These are phyloP conservation scores for Phytophthora nicotianae DNA, from an alignment of 352 stramenopile species.

Conservation along the genomic window DNA sequence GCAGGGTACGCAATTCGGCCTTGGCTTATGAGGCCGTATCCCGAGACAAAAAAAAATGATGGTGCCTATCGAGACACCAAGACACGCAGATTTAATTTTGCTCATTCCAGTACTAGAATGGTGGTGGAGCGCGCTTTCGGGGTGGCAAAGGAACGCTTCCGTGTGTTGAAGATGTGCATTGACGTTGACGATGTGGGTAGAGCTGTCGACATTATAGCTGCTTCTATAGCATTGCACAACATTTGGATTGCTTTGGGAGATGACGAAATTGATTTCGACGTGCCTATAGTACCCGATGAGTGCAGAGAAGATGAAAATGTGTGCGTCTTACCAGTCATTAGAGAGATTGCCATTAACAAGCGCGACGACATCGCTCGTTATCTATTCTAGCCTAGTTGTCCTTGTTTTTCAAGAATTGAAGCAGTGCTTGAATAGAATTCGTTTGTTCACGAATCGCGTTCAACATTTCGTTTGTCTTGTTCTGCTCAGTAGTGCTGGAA, in stretches of 20 bases:
- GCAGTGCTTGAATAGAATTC: slow-evolving; percentile 1
- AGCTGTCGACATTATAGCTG: slow-evolving; percentile 2
- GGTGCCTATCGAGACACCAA: slow-evolving; percentile 2
- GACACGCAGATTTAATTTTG: slow-evolving; percentile 2
- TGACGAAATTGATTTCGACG: slow-evolving; percentile 1
- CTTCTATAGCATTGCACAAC: neutral
- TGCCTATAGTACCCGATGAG: neutral
- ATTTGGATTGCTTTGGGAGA: slow-evolving; percentile 1
- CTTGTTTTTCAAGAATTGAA: slow-evolving; percentile 5
- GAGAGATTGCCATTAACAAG: slow-evolving; percentile 9
- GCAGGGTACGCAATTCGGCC: no score
- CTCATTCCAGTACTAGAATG: slow-evolving; percentile 7
- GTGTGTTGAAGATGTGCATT: slow-evolving; percentile 2
- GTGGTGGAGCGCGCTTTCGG: slow-evolving; percentile 1
- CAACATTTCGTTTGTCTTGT: neutral
- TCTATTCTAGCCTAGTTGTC: slow-evolving; percentile 2
- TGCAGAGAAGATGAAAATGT: no score
- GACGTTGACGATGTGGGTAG: slow-evolving; percentile 1
- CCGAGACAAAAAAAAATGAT: slow-evolving; percentile 5
- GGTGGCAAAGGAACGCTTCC: slow-evolving; percentile 1
- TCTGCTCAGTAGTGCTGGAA: neutral
- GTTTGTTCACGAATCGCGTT: slow-evolving; percentile 3
- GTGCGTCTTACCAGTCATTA: slow-evolving; percentile 11
- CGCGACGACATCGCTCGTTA: slow-evolving; percentile 2
- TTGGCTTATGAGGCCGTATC: slow-evolving; percentile 2